These are phyloP conservation scores for Penicillium sp. DNA, from an alignment of 2,329 filamentous ascomycete species.

Conservation along the genomic window DNA sequence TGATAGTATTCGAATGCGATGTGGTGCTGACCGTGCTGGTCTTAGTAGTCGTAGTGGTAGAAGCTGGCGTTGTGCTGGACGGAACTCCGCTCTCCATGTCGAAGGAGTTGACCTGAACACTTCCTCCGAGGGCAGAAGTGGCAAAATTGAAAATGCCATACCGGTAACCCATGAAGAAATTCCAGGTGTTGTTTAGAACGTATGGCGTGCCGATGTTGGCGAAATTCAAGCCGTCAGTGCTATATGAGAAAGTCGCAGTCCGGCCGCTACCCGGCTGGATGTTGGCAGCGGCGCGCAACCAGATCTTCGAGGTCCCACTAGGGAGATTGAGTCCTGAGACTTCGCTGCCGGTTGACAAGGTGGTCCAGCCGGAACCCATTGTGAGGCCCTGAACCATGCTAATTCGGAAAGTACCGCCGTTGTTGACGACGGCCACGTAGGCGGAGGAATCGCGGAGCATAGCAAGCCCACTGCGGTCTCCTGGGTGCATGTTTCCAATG, in stretches of 20 bases:
- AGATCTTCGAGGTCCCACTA: slow-evolving; percentile 31
- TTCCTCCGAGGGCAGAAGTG: slow-evolving; percentile 47
- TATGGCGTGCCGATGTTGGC: slow-evolving; percentile 37
- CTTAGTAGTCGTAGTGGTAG: neutral
- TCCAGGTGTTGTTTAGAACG: slow-evolving; percentile 47
- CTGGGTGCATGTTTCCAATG: slow-evolving; percentile 51
- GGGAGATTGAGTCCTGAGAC: slow-evolving; percentile 22
- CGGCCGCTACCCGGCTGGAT: slow-evolving; percentile 34
- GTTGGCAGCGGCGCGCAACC: slow-evolving; percentile 43
- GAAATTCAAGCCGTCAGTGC: slow-evolving; percentile 47
- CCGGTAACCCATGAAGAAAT: slow-evolving; percentile 54
- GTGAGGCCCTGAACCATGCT: slow-evolving; percentile 44
- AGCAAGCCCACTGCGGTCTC: slow-evolving; percentile 56
- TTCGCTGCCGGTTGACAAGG: slow-evolving; percentile 32
- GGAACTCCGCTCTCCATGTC: slow-evolving; percentile 6
- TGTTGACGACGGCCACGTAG: slow-evolving; percentile 55
- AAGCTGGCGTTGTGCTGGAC: neutral
- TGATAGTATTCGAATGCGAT: neutral
- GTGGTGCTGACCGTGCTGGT: neutral
- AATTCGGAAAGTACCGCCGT: slow-evolving; percentile 33
- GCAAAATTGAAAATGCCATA: slow-evolving; percentile 56
- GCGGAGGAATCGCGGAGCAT: slow-evolving; percentile 57
- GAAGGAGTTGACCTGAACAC: slow-evolving; percentile 24
- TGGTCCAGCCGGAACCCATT: slow-evolving; percentile 39
- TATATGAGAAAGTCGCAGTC: slow-evolving; percentile 47